A percentile compares a stretch with the other conserved stretches of the same genome.
Conservation (phyloP, 768 basidiomycete genomes). For the Pulveroboletus sp. region DNA sequence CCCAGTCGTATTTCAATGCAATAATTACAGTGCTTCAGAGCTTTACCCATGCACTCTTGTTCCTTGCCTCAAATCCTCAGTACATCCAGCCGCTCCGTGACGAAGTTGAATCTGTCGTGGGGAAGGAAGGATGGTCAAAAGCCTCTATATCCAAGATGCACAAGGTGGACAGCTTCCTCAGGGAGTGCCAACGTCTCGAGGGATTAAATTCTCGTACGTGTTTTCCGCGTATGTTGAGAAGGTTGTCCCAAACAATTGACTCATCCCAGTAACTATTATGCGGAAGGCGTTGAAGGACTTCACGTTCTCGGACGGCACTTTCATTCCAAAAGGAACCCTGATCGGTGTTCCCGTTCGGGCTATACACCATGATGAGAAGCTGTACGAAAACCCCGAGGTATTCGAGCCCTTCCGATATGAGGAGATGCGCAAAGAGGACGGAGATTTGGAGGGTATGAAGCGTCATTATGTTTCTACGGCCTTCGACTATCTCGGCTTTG, state of each 20-base stretch:
- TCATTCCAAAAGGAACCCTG: background rate
- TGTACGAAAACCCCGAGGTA: background rate
- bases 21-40: background rate
- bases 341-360: background rate
- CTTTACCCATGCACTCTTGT: background rate
- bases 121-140: constrained; percentile 4
- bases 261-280: too few relatives aligned
- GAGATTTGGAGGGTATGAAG: too few relatives aligned
- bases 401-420: background rate
- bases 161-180: constrained; percentile 2
- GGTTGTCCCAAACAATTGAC: too few relatives aligned
- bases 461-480: too few relatives aligned
- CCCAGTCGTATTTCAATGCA: background rate
- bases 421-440: background rate
- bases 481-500: too few relatives aligned
- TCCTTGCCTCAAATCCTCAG: background rate
- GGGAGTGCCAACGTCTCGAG: constrained; percentile 2
- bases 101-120: background rate
- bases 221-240: too few relatives aligned
- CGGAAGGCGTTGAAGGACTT: too few relatives aligned
- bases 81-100: background rate
- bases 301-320: background rate
- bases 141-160: background rate
- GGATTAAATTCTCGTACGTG: background rate
- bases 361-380: background rate